Evolutionary conservation across 306 rosid species (phyloP).

Genomic region (Psophocarpus tetragonolobus): DNA sequence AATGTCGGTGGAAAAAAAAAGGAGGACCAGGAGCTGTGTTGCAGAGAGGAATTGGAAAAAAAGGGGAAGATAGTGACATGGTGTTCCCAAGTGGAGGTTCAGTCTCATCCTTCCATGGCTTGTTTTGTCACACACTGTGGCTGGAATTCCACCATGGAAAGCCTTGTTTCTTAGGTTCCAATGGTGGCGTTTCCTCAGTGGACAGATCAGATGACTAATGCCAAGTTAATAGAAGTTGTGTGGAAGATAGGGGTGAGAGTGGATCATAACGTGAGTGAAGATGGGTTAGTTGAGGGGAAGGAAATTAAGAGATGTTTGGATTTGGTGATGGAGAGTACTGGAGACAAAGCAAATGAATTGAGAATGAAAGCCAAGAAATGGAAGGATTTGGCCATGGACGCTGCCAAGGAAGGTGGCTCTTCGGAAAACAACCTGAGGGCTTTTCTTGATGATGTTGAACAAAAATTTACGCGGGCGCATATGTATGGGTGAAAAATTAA

Average conservation of each 20-base stretch:
- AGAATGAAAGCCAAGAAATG: constrained; percentile 40
- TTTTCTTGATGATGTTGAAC: not conserved
- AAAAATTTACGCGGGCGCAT: no score
- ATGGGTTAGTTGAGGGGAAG: constrained; percentile 1
- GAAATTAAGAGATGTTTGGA: constrained; percentile 39
- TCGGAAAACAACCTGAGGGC: constrained; percentile 19
- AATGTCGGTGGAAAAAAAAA: no score
- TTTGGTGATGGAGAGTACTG: constrained; percentile 24
- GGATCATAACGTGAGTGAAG: not conserved
- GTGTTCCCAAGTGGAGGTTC: constrained; percentile 60
- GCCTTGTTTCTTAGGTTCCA: constrained; percentile 25
- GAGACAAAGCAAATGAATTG: constrained; percentile 27
- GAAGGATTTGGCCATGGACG: constrained; percentile 34
- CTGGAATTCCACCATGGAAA: constrained; percentile 59
- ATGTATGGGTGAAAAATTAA: no score
- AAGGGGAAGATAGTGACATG: constrained; percentile 54
- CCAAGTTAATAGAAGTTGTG: constrained; percentile 33
- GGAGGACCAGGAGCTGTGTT: constrained; percentile 1
- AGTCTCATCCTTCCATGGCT: constrained; percentile 45
- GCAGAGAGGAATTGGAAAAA: constrained; percentile 30
- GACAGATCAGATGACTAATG: constrained; percentile 28
- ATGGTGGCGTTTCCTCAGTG: constrained; percentile 37
- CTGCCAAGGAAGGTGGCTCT: constrained; percentile 37
- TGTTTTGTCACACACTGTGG: constrained; percentile 60
- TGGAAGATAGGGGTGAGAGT: constrained; percentile 41